Evolutionary conservation across 805 yeast species (phyloP), one percentile per base, ranked within the genome.

Genomic region (Myxozyma sirexii): DNA sequence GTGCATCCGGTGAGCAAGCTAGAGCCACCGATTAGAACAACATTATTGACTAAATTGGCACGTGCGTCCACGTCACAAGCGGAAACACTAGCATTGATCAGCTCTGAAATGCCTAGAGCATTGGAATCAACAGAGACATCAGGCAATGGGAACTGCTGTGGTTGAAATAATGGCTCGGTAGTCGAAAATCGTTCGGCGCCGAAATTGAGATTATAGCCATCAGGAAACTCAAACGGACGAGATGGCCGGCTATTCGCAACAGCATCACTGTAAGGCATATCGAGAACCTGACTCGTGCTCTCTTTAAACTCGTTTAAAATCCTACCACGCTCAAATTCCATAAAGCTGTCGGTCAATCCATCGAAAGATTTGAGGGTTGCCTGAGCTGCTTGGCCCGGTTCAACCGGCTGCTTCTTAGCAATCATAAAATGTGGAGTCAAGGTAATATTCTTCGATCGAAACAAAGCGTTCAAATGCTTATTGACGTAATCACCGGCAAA

Each of bases 401-500:
- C 74, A 17, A 71, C 68, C 41, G 70, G 67, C 24, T 59, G 69
- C 67, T 74, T 75, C 63, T 73, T 76, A 31, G 72, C 51, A 39
- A 80, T 70, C 57, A 72, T 69, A 58, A 71, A 74, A 17, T 71
- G 72, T 4, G 76, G 75, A 15, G 71, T 71, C 19, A 70, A 67
- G 23, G 69, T 59, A 49, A 76, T 75, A 51, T 71, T 60, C 59
- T 71, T 72, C 42, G 74, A 65, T 57, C 76, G 73, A 62, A 79
- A 79, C 67, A 75, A 82, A 52, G 82, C 77, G 64, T 81, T 72
- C 1, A 85, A 76, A 73, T 88, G 89, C 53, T 83, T 78, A 71
- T 86, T 88, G 56, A 88, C 72, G 71, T 87, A 92, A 71, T 91
- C 93, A 8, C 97, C 98, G 2, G 92, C 97, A 70, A 81, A 88